Base-by-base conservation (phyloP, 2,329 filamentous ascomycete species). In the Fusarium succisae region DNA sequence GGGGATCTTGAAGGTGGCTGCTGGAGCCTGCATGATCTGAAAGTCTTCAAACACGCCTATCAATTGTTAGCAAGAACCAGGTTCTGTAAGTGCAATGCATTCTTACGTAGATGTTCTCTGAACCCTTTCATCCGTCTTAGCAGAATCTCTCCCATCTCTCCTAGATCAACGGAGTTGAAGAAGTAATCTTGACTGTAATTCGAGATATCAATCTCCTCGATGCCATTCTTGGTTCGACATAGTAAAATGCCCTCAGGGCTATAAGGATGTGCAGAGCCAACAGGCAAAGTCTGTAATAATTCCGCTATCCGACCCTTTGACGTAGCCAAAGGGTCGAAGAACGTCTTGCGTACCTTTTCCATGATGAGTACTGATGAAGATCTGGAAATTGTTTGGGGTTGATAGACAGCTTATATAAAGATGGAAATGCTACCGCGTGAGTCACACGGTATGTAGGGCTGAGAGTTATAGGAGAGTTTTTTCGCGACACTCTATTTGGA, bases 281-380 rank as follows among this genome's bases (percentile, higher is more conserved):
- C 32, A 22, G 59, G 58, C 6, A 70, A 18, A 20, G 20, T 6
- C 3, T 45, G 30, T 4, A 70, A 8, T 9, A 70, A 22, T 5
- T 54, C 39, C 10, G 35, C 18, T 18, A 70, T 65, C 15, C 39
- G 67, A 70, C 35, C 67, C 66, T 70, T 70, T n/a, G 66, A 44
- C 51, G 41, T 70, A 4, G 51, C 67, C 58, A 70, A 30, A 47
- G 67, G 67, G 41, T 70, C 51, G n/a, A 70, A 70, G 15, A 64
- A 70, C 1, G 67, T 70, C 41, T 70, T 70, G 18, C 67, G 67
- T 30, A 70, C 58, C 39, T 39, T 69, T 14, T 70, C 67, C 67
- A 70, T 70, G 10, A 38, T 67, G 48, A 38, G 28, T 63, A 6
- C 7, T 12, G 48, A 35, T 43, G 14, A 20, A 22, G 20, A 37